Percentiles rank a stretch among this genome's conserved stretches.
phyloP scores from a whole-genome alignment of 177 flowering plant species.

The Vitis hybrid region DNA sequence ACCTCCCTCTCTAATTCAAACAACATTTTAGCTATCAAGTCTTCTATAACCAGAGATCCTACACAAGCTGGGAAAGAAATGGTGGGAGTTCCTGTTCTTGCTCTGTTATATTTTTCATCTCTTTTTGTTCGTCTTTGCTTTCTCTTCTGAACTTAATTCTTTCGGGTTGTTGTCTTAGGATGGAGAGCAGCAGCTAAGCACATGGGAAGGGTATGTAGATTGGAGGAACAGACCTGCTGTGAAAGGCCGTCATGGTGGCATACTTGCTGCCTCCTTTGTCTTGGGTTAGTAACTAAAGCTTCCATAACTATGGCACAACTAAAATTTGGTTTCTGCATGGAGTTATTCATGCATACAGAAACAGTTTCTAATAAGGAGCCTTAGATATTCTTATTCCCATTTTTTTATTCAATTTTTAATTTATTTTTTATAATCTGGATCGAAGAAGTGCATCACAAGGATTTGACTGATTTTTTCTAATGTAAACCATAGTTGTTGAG shows the following conservation, averaged over 20 bases:
- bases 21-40: neutral
- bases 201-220: slow-evolving; percentile 58
- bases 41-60: neutral
- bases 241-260: slow-evolving; percentile 75
- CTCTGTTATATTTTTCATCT: neutral
- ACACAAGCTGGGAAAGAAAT: slow-evolving; percentile 7
- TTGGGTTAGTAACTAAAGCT: slow-evolving; percentile 38
- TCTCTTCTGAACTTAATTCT: neutral
- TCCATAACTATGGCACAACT: neutral
- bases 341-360: neutral
- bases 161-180: slow-evolving; percentile 22
- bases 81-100: slow-evolving; percentile 8
- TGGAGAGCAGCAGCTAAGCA: slow-evolving; percentile 12
- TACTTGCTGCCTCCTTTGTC: slow-evolving; percentile 72
- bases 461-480: neutral
- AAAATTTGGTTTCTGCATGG: too few species aligned
- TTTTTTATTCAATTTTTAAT: too few species aligned
- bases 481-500: slow-evolving; percentile 53
- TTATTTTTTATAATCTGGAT: too few species aligned
- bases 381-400: too few species aligned
- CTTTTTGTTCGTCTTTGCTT: neutral
- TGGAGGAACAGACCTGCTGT: slow-evolving; percentile 72
- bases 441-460: too few species aligned
- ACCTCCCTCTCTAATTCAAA: neutral
- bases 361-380: too few species aligned